Percentiles rank a stretch among this genome's conserved stretches.
phyloP scores from a whole-genome alignment of 2,329 filamentous ascomycete genomes.

The Pezicula radicicola region DNA sequence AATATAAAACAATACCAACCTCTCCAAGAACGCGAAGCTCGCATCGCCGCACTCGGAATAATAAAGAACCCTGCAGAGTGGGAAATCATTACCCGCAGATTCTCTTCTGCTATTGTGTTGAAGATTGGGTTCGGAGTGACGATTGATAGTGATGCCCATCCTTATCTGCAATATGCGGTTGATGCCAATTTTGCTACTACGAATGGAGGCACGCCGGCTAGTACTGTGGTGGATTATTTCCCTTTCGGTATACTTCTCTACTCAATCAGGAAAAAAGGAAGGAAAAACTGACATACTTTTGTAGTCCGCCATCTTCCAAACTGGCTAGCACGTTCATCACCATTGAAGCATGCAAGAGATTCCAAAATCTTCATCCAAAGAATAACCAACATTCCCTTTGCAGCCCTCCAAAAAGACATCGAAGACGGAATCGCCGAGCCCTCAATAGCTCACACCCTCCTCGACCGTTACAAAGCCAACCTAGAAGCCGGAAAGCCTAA shows the following conservation, averaged over 20 bases:
- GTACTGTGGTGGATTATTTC: slow-evolving; percentile 45
- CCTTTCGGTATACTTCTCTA: slow-evolving; percentile 24
- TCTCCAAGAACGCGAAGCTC: slow-evolving; percentile 31
- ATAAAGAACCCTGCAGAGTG: slow-evolving; percentile 30
- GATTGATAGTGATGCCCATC: slow-evolving; percentile 33
- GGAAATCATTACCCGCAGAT: slow-evolving; percentile 31
- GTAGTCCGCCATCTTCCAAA: slow-evolving; percentile 34
- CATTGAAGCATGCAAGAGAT: slow-evolving; percentile 25
- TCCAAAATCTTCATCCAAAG: slow-evolving; percentile 30
- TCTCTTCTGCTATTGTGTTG: slow-evolving; percentile 38
- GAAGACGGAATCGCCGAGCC: background rate
- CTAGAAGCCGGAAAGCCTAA: slow-evolving; percentile 3
- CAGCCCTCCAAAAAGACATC: slow-evolving; percentile 11
- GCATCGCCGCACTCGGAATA: slow-evolving; percentile 28
- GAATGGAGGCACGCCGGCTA: slow-evolving; percentile 26
- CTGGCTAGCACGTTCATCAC: slow-evolving; percentile 25
- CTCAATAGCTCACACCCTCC: background rate
- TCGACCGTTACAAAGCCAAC: background rate
- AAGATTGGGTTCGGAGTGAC: slow-evolving; percentile 41
- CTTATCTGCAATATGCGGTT: slow-evolving; percentile 36
- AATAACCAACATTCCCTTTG: slow-evolving; percentile 42
- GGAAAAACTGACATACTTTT: slow-evolving; percentile 10
- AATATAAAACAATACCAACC: slow-evolving; percentile 29
- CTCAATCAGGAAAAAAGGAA: slow-evolving; percentile 19
- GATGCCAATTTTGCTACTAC: slow-evolving; percentile 22